Conservation (phyloP, 2,329 filamentous ascomycete species). For the Beauveria bassiana region DNA sequence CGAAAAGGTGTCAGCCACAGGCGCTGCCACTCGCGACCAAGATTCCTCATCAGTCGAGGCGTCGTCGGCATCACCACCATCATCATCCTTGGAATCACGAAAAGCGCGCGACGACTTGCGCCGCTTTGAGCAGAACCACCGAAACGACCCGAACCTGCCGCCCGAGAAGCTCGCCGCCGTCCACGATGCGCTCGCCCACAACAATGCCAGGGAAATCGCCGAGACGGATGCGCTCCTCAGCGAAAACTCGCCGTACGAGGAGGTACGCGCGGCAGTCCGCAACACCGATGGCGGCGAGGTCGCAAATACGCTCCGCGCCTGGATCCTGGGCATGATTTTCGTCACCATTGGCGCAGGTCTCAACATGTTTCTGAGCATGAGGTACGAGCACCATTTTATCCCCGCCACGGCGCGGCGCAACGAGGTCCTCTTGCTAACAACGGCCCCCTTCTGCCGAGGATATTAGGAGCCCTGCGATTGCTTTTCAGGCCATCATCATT, state of each 20-base stretch:
- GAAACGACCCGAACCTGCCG: slow-evolving; percentile 28
- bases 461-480: slow-evolving; percentile 27
- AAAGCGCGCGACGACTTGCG: slow-evolving; percentile 16
- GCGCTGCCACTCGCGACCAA: neutral
- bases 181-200: slow-evolving; percentile 23
- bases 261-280: slow-evolving; percentile 26
- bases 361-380: slow-evolving; percentile 40
- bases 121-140: slow-evolving; percentile 24
- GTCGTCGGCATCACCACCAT: neutral
- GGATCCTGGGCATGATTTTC: slow-evolving; percentile 37
- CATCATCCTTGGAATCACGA: too few relatives aligned
- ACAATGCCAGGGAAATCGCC: slow-evolving; percentile 23
- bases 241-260: slow-evolving; percentile 31
- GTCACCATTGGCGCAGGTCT: slow-evolving; percentile 37
- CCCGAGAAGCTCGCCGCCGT: slow-evolving; percentile 25
- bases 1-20: neutral
- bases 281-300: slow-evolving; percentile 30
- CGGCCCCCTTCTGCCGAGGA: neutral
- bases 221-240: slow-evolving; percentile 25
- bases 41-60: neutral
- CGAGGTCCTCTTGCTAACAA: neutral
- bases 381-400: slow-evolving; percentile 17
- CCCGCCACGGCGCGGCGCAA: too few relatives aligned
- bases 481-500: slow-evolving; percentile 30
- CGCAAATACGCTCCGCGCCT: slow-evolving; percentile 33